These are phyloP conservation scores for Suhomyces bolitotheri DNA, from an alignment of 1,139 yeast genomes.

Conservation along the genomic window DNA sequence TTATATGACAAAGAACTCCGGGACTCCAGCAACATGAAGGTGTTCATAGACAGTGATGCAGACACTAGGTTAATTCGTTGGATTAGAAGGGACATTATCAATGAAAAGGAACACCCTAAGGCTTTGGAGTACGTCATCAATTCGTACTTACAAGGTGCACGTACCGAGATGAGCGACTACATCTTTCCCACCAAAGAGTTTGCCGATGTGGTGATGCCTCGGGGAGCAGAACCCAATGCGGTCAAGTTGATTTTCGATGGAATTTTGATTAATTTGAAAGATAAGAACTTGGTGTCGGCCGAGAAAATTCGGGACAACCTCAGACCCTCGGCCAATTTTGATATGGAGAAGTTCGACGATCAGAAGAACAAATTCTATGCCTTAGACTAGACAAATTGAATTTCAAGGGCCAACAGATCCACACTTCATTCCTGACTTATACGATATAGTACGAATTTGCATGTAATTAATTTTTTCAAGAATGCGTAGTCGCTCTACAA, in stretches of 20 bases:
- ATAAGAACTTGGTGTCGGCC: constrained; percentile 22
- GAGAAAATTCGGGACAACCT: constrained; percentile 19
- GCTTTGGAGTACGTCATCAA: constrained; percentile 54
- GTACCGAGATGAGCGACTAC: constrained; percentile 75
- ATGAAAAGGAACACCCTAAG: constrained; percentile 4
- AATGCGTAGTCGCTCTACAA: too few relatives aligned
- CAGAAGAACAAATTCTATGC: constrained; percentile 56
- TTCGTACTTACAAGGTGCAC: constrained; percentile 61
- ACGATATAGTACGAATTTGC: too few relatives aligned
- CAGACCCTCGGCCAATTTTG: constrained; percentile 31
- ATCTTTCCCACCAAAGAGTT: constrained; percentile 73
- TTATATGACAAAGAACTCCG: constrained; percentile 65
- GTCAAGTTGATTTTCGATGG: constrained; percentile 76
- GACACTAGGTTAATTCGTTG: constrained; percentile 80
- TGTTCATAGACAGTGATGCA: constrained; percentile 84
- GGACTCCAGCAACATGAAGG: constrained; percentile 59
- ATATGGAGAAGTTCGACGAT: constrained; percentile 44
- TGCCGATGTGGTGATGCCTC: constrained; percentile 82
- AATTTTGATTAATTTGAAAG: constrained; percentile 44
- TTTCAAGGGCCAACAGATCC: too few relatives aligned
- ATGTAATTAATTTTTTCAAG: too few relatives aligned
- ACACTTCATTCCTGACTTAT: too few relatives aligned
- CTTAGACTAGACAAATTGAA: constrained; percentile 30
- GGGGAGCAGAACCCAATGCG: constrained; percentile 67
- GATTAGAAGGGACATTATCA: constrained; percentile 52